Evolutionary conservation across 129 eudicot genomes (phyloP).

Genomic region (Chrysanthemum makinoi): DNA sequence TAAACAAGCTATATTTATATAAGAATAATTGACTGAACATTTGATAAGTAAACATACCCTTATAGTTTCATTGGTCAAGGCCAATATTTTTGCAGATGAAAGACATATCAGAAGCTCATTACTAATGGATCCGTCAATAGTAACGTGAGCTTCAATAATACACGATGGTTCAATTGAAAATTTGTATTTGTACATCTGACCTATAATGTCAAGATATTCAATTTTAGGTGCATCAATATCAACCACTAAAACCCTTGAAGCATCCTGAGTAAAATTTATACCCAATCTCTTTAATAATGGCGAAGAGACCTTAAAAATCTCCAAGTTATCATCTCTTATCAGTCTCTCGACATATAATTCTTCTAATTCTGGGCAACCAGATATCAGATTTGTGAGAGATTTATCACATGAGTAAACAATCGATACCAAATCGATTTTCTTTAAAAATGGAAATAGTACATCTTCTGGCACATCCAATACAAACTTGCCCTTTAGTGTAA

Average conservation of each 20-base stretch:
- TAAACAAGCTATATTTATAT: background rate
- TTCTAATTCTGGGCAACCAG: constrained; percentile 31
- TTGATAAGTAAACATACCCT: constrained; percentile 13
- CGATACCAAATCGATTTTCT: constrained; percentile 4
- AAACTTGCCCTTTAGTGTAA: constrained; percentile 14
- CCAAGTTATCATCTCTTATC: background rate
- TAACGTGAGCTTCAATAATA: constrained; percentile 19
- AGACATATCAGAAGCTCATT: background rate
- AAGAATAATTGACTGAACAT: background rate
- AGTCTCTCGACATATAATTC: constrained; percentile 27
- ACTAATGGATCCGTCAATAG: background rate
- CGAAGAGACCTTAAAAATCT: constrained; percentile 1
- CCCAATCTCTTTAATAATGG: constrained; percentile 22
- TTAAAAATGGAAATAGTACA: constrained; percentile 29
- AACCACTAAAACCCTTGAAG: background rate
- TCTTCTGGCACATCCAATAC: constrained; percentile 12
- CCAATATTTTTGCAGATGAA: constrained; percentile 18
- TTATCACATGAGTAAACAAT: background rate
- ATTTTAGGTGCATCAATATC: constrained; percentile 26
- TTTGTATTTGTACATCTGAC: background rate
- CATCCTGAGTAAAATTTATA: background rate
- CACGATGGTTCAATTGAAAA: background rate
- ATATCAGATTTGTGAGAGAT: constrained; percentile 16
- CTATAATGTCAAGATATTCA: constrained; percentile 19
- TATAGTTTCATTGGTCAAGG: constrained; percentile 2